Evolutionary conservation across 345 rosid species (phyloP).

Genomic region (Pistacia vera): DNA sequence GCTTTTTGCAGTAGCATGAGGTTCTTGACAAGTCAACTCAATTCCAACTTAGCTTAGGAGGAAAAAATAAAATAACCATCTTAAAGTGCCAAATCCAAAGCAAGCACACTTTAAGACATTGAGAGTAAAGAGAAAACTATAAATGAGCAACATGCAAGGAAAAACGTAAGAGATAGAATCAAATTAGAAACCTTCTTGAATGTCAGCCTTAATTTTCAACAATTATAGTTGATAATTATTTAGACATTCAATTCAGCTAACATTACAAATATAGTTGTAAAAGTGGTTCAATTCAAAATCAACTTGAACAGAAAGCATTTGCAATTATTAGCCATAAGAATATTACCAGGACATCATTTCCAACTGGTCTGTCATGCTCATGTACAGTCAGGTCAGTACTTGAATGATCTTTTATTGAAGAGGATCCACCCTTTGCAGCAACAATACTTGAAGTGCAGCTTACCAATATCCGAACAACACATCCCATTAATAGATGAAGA

Average conservation of each 20-base stretch:
- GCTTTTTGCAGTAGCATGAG: not conserved
- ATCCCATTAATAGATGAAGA: constrained; percentile 81
- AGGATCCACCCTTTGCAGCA: constrained; percentile 40
- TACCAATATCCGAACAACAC: constrained; percentile 69
- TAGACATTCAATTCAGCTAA: not conserved
- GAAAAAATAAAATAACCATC: not conserved
- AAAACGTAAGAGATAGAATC: not conserved
- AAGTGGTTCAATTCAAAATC: not conserved
- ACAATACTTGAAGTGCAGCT: constrained; percentile 52
- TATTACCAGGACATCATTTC: constrained; percentile 51
- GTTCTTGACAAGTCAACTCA: not conserved
- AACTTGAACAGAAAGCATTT: constrained; percentile 1
- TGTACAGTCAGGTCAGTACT: constrained; percentile 23
- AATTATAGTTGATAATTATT: not conserved
- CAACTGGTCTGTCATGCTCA: constrained; percentile 31
- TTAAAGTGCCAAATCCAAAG: not conserved
- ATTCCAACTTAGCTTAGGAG: not conserved
- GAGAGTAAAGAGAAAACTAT: not conserved
- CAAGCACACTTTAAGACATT: no score
- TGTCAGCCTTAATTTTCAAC: not conserved
- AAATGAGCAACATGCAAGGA: not conserved
- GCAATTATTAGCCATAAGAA: constrained; percentile 8
- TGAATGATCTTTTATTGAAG: constrained; percentile 25
- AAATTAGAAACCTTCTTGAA: not conserved
- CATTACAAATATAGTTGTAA: not conserved